Evolutionary conservation across 78 protist genomes (phyloP).

Genomic region (Anaeramoeba flamelloides): DNA sequence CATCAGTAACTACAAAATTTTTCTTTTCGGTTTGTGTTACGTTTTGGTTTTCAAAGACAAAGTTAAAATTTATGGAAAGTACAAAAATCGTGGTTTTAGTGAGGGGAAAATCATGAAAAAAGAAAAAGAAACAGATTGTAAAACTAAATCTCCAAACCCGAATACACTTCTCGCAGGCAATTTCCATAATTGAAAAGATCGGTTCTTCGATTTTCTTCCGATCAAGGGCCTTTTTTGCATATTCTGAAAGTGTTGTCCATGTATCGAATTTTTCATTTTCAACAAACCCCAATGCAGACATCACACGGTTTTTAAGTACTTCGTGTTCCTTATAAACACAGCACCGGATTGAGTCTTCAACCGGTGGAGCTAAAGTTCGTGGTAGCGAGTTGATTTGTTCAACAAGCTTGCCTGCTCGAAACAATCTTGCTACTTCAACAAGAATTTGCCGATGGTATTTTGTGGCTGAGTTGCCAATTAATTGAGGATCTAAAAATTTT

Average conservation of each 20-base stretch:
- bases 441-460: background rate
- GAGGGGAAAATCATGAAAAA: too few relatives aligned
- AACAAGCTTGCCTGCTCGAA: background rate
- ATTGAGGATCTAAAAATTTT: background rate
- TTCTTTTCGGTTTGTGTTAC: too few relatives aligned
- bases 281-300: background rate
- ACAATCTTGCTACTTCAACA: background rate
- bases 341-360: background rate
- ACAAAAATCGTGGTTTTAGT: too few relatives aligned
- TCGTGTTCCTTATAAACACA: background rate
- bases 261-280: background rate
- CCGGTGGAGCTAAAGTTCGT: background rate
- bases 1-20: conserved; percentile 3
- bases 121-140: too few relatives aligned
- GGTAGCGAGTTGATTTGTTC: background rate
- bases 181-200: background rate
- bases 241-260: background rate
- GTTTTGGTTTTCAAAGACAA: too few relatives aligned
- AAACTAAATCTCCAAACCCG: too few relatives aligned
- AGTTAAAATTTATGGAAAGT: too few relatives aligned
- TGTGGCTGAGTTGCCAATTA: background rate
- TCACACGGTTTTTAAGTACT: background rate
- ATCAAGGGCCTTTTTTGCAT: background rate
- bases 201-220: background rate
- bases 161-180: background rate